Evolutionary conservation across 345 rosid species (phyloP), one percentile per base, ranked within the genome.

Genomic region (Murraya paniculata): DNA sequence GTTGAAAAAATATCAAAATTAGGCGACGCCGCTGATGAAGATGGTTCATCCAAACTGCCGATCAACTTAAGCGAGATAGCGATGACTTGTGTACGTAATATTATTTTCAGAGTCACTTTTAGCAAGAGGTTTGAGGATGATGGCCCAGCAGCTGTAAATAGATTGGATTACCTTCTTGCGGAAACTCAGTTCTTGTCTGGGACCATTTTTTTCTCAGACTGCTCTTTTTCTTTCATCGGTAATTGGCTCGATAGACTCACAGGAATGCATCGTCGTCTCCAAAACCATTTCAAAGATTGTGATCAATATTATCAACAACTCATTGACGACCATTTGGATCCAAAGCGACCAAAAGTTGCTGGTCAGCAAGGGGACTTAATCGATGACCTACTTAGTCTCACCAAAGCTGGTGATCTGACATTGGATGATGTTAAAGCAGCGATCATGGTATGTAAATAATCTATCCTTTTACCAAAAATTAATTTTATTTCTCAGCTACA

Each of bases 381-480:
- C 55, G 22, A 50, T 50, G 56, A 4, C 18, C 18, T 50, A 18
- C 56, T 50, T 64, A 41, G 14, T 41, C 50, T 41, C 50, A 11
- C 50, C 11, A 11, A 41, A 41, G 50, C 16, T 11, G 4, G 50
- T 10, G 16, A 3, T 11, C 4, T 41, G 16, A 41, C 85, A 2
- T 36, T 61, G 14, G 90, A 88, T 65, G 87, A 88, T 67, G 80
- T 89, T 84, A 89, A 90, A 85, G 92, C 82, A 36, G 38, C 85
- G 16, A 86, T 92, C 65, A 86, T 82, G 86, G 50, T 41, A 41
- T 11, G 94, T 90, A 39, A 80, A 21, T 30, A 6, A 6, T 59
- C 8, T 67, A 38, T 22, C 16, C 2, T n/a, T n/a, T 41, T 9
- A 41, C 1, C 4, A 2, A 41, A 41, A 41, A 41, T 10, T 41